Base-by-base conservation (phyloP, 2,329 filamentous ascomycete species). In the Neonectria coccinea region DNA sequence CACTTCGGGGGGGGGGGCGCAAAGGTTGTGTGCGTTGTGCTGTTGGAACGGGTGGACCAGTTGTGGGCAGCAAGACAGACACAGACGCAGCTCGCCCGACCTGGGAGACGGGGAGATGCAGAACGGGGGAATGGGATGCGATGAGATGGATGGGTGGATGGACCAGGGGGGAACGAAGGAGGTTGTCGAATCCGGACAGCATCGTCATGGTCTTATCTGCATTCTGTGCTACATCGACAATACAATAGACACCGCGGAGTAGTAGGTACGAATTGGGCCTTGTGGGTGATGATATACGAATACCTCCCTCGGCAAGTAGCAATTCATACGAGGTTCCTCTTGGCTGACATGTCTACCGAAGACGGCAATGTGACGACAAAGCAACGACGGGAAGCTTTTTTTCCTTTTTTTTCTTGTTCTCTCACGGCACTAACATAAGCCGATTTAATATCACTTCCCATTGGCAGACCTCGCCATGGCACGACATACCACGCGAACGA, bases 41-140 rank as follows among this genome's bases (percentile, higher is more conserved):
- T 65, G 58, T 52, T 57, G 60, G 70, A 64, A 67, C 65, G 56
- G 66, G 66, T 69, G 68, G 68, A 51, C 58, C 68, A 69, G 68
- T 25, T 25, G 53, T 61, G 69, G 48, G 48, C 27, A 33, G 29
- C 7, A 51, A 51, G 7, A 39, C 36, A 39, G 36, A n/a, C 36
- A 7, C 41, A 50, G 44, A 57, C 55, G 55, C 55, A 57, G 44
- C 55, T 47, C 55, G 55, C 55, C 20, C 29, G 16, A 39, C 42
- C 44, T 39, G 27, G 44, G 11, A 47, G 25, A 42, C 25, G 25
- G 29, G 29, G 29, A 31, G 29, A 33, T 11, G 16, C 45, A 50
- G 16, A 31, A 25, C 20, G 44, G 14, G 45, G 45, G 48, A 50
- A 33, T 6, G 25, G 47, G 27, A 8, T 33, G 27, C 6, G 27